Percentiles rank a stretch among this genome's conserved stretches.
These are phyloP conservation scores for Fusarium camptoceras DNA, from an alignment of 2,329 filamentous ascomycete genomes.

Conservation along the genomic window DNA sequence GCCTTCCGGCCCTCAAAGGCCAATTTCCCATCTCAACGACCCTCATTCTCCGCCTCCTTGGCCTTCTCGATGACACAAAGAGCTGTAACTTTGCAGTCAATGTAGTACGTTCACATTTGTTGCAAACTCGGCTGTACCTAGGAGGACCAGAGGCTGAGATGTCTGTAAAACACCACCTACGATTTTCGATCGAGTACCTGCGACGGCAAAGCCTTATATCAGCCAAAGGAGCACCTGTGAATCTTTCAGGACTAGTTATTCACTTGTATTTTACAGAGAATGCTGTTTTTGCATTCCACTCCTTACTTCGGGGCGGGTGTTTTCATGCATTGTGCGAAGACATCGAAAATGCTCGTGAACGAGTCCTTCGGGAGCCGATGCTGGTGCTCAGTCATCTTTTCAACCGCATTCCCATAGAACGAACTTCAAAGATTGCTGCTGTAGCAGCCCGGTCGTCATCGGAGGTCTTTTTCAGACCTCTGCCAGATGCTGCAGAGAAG, in stretches of 20 bases:
- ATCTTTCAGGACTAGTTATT: conserved; percentile 77
- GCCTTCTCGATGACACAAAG: conserved; percentile 73
- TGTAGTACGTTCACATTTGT: conserved; percentile 74
- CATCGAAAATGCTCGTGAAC: conserved; percentile 62
- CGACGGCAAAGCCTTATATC: conserved; percentile 75
- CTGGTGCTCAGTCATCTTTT: conserved; percentile 79
- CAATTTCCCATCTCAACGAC: conserved; percentile 84
- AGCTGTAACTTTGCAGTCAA: conserved; percentile 70
- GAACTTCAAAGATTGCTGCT: conserved; percentile 58
- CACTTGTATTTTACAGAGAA: conserved; percentile 84
- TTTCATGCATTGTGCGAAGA: conserved; percentile 71
- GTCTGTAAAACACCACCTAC: conserved; percentile 78
- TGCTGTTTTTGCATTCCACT: conserved; percentile 80
- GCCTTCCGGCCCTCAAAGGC: conserved; percentile 78
- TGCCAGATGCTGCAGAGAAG: conserved; percentile 68
- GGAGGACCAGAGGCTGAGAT: conserved; percentile 75
- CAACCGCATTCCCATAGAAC: conserved; percentile 65
- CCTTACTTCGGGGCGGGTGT: conserved; percentile 76
- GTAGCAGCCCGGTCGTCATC: conserved; percentile 70
- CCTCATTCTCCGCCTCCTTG: conserved; percentile 75
- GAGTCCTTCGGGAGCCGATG: conserved; percentile 70
- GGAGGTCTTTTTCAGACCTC: conserved; percentile 71
- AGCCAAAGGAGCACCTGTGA: conserved; percentile 70
- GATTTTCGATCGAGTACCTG: conserved; percentile 85
- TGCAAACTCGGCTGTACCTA: conserved; percentile 76